phyloP scores from a whole-genome alignment of 1,284 basidiomycete species.

The Ceraceosorus guamensis region DNA sequence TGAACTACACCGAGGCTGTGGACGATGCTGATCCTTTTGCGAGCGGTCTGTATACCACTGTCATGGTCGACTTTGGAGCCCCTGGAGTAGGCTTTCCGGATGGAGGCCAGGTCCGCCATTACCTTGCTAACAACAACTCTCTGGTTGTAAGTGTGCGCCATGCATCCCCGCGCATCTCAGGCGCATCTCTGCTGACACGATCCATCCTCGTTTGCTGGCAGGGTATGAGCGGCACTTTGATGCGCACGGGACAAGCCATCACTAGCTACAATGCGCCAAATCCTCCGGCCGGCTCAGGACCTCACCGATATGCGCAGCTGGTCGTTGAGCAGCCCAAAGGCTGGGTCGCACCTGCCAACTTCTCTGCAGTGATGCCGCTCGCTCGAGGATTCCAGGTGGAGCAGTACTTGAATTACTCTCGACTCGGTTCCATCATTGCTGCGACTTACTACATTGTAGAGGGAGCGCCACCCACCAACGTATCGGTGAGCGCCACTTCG shows the following conservation, averaged over 20 bases:
- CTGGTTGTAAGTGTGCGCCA: neutral
- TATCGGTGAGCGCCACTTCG: neutral
- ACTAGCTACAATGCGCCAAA: neutral
- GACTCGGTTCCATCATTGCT: constrained; percentile 12
- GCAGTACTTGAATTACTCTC: constrained; percentile 9
- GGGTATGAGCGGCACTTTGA: neutral
- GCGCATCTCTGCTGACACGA: too few relatives aligned
- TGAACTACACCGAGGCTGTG: neutral
- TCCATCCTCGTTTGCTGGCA: too few relatives aligned
- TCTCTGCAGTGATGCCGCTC: neutral
- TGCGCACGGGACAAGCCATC: neutral
- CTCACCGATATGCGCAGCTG: constrained; percentile 12
- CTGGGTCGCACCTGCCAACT: constrained; percentile 8
- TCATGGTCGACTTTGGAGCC: neutral
- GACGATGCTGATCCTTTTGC: neutral
- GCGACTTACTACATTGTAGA: constrained; percentile 10
- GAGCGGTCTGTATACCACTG: neutral
- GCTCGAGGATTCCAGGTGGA: neutral
- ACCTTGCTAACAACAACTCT: constrained; percentile 1
- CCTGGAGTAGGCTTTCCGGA: neutral
- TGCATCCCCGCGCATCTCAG: too few relatives aligned
- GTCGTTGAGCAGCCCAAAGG: constrained; percentile 7
- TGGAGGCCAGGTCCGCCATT: neutral
- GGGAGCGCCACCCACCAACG: neutral
- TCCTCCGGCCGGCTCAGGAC: constrained; percentile 3